Conservation (phyloP, 257 asterid species). For the Solanum tacnaense region DNA sequence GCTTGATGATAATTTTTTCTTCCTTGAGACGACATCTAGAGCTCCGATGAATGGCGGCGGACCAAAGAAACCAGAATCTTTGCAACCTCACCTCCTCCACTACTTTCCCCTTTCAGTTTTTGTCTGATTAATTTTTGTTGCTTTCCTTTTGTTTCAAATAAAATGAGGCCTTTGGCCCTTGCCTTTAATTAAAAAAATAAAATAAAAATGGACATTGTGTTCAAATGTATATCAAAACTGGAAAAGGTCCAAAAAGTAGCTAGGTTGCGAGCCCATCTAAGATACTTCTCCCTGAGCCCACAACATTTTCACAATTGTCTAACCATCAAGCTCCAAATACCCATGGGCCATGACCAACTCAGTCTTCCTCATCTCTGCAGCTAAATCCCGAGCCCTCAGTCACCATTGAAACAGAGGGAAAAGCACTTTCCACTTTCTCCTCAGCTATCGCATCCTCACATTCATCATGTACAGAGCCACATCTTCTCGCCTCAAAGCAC, state of each 20-base stretch:
- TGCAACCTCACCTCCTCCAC: too few relatives aligned
- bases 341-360: neutral
- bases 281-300: neutral
- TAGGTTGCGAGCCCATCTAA: neutral
- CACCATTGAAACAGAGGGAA: neutral
- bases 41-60: too few relatives aligned
- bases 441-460: neutral
- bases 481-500: constrained; percentile 49
- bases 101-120: too few relatives aligned
- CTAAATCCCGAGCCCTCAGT: neutral
- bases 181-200: too few relatives aligned
- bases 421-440: neutral
- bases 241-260: neutral
- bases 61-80: too few relatives aligned
- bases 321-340: neutral
- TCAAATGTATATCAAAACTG: neutral
- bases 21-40: too few relatives aligned
- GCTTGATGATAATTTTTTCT: too few relatives aligned
- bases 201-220: too few relatives aligned
- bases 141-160: too few relatives aligned
- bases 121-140: too few relatives aligned
- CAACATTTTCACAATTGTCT: neutral
- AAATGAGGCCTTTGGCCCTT: too few relatives aligned
- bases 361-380: neutral
- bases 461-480: constrained; percentile 15